Evolutionary conservation across 768 basidiomycete species (phyloP).

Genomic region (Tephrocybe sp.): DNA sequence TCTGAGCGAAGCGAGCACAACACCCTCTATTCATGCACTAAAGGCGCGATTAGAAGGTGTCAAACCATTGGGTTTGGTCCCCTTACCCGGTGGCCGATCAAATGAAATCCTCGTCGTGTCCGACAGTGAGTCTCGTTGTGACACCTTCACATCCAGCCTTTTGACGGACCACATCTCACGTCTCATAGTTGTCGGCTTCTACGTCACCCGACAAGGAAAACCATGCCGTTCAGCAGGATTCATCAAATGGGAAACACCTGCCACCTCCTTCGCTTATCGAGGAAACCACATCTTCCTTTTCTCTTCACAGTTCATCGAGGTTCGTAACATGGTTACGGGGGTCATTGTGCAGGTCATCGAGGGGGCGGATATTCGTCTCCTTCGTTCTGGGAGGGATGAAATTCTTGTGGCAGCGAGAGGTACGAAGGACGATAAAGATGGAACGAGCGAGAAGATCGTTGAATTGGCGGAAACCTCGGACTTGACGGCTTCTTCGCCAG

Average conservation of each 20-base stretch:
- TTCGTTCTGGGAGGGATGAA: constrained; percentile 52
- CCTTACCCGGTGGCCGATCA: constrained; percentile 33
- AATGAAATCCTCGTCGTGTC: constrained; percentile 70
- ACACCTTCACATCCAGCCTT: background rate
- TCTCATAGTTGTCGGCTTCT: constrained; percentile 69
- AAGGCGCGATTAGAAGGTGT: constrained; percentile 57
- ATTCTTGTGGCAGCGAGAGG: constrained; percentile 69
- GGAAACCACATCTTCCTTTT: constrained; percentile 69
- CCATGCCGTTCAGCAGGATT: constrained; percentile 62
- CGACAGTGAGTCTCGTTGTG: constrained; percentile 51
- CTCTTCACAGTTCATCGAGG: constrained; percentile 73
- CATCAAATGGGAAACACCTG: constrained; percentile 79
- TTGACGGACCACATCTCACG: constrained; percentile 2
- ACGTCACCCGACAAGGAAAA: constrained; percentile 67
- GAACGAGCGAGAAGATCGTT: constrained; percentile 60
- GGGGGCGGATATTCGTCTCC: constrained; percentile 64
- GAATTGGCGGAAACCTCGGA: constrained; percentile 73
- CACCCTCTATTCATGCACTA: constrained; percentile 45
- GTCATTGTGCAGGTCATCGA: constrained; percentile 83
- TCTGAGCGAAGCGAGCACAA: constrained; percentile 40
- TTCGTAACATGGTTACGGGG: constrained; percentile 64
- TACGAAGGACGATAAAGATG: constrained; percentile 52
- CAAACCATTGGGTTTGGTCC: constrained; percentile 69
- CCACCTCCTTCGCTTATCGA: constrained; percentile 59
- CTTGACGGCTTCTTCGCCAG: constrained; percentile 35